These are phyloP conservation scores for Stentor roeselii DNA, from an alignment of 73 alveolate species.

Conservation along the genomic window DNA sequence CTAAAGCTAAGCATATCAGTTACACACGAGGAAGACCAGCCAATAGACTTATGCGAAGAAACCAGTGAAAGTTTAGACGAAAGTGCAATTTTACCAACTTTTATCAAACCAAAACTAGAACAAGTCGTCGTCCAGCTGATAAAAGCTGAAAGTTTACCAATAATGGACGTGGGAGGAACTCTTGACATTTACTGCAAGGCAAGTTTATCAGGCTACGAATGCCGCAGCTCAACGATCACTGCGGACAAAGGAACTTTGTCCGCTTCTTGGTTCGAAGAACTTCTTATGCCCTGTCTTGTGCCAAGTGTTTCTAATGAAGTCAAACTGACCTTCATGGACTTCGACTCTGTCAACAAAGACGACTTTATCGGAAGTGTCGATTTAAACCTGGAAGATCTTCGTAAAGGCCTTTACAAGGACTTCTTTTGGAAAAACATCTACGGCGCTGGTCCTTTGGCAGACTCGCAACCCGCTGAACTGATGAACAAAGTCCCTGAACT, in stretches of 20 bases:
- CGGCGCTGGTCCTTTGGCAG: conserved; percentile 74
- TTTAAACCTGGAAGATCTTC: conserved; percentile 39
- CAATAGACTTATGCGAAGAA: conserved; percentile 40
- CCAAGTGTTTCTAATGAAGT: conserved; percentile 54
- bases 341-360: conserved; percentile 46
- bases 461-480: conserved; percentile 54
- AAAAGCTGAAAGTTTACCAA: conserved; percentile 83
- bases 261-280: conserved; percentile 46
- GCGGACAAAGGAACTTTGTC: conserved; percentile 45
- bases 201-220: conserved; percentile 46
- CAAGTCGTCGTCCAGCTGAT: conserved; percentile 65
- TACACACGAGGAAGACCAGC: conserved; percentile 66
- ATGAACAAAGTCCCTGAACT: conserved; percentile 84
- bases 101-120: conserved; percentile 64
- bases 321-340: conserved; percentile 45
- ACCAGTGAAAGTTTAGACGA: background rate
- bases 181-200: conserved; percentile 67
- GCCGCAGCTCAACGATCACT: conserved; percentile 56
- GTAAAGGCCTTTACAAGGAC: conserved; percentile 25
- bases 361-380: conserved; percentile 58
- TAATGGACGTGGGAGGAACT: conserved; percentile 66
- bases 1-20: conserved; percentile 71
- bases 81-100: conserved; percentile 79
- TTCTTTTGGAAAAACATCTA: conserved; percentile 71
- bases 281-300: conserved; percentile 49